These are phyloP conservation scores for Ramalina intermedia DNA, from an alignment of 495 filamentous ascomycete genomes.

Conservation along the genomic window DNA sequence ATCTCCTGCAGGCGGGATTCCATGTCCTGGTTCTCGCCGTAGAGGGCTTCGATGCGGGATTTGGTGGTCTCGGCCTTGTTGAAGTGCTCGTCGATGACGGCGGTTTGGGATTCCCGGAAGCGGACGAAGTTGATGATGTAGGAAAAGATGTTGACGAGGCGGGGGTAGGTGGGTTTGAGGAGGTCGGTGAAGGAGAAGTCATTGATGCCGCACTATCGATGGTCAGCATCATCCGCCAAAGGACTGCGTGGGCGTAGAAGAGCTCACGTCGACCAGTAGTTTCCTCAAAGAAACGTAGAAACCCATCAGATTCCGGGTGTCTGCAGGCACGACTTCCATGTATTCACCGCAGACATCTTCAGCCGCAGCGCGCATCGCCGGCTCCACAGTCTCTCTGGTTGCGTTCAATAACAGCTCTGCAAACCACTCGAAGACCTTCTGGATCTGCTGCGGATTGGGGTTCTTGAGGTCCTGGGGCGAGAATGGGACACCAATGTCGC, in stretches of 20 bases:
- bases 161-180: conserved; percentile 72
- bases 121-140: conserved; percentile 97
- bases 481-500: conserved; percentile 84
- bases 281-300: conserved; percentile 70
- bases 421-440: conserved; percentile 96
- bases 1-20: conserved; percentile 69
- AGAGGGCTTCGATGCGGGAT: conserved; percentile 71
- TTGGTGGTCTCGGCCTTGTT: conserved; percentile 79
- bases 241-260: neutral
- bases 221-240: neutral
- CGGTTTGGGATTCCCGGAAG: conserved; percentile 81
- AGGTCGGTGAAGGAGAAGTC: conserved; percentile 90
- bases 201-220: conserved; percentile 59
- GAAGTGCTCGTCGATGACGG: conserved; percentile 79
- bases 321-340: conserved; percentile 66
- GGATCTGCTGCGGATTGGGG: conserved; percentile 82
- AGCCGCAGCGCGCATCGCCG: conserved; percentile 79
- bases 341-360: conserved; percentile 74
- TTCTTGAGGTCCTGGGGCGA: conserved; percentile 80
- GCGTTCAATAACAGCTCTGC: conserved; percentile 85
- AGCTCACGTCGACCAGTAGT: conserved; percentile 53
- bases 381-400: conserved; percentile 80
- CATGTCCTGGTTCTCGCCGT: conserved; percentile 72
- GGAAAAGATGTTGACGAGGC: conserved; percentile 81
- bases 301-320: conserved; percentile 83